Evolutionary conservation across 306 rosid species (phyloP).

Genomic region (Fragaria nilgerrensis): DNA sequence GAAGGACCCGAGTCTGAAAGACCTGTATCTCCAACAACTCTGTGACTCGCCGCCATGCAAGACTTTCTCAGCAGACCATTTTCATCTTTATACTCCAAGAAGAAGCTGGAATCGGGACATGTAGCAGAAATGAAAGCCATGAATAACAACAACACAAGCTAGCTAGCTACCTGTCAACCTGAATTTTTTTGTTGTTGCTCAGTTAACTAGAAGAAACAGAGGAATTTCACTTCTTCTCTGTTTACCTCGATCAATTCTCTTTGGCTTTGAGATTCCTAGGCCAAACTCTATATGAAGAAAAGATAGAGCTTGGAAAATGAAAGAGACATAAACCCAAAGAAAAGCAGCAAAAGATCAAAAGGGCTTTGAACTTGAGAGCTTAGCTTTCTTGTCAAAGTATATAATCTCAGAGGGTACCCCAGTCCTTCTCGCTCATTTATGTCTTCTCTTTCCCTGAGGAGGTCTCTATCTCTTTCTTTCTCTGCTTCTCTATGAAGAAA

Average conservation of each 20-base stretch:
- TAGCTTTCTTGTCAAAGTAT: conserved; percentile 56
- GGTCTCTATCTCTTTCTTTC: conserved; percentile 34
- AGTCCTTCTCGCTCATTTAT: conserved; percentile 49
- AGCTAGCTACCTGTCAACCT: not conserved
- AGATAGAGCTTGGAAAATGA: conserved; percentile 21
- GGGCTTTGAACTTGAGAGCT: not conserved
- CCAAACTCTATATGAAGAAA: conserved; percentile 33
- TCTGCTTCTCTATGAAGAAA: conserved; percentile 51
- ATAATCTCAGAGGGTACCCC: conserved; percentile 29
- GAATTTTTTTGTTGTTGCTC: not conserved
- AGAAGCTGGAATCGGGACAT: conserved; percentile 37
- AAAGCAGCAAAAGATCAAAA: conserved; percentile 38
- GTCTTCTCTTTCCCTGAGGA: conserved; percentile 21
- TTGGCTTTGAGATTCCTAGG: conserved; percentile 24
- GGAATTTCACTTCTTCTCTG: conserved; percentile 25
- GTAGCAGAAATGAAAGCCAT: conserved; percentile 26
- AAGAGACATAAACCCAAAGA: conserved; percentile 19
- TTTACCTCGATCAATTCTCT: conserved; percentile 37
- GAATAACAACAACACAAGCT: conserved; percentile 1
- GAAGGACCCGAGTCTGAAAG: conserved; percentile 75
- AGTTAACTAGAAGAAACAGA: conserved; percentile 23
- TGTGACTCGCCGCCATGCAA: conserved; percentile 80
- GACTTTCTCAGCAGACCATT: conserved; percentile 39
- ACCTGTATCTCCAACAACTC: conserved; percentile 62
- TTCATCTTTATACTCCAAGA: conserved; percentile 38